Conservation (phyloP, 805 yeast genomes). For the Metschnikowia dekortorum region DNA sequence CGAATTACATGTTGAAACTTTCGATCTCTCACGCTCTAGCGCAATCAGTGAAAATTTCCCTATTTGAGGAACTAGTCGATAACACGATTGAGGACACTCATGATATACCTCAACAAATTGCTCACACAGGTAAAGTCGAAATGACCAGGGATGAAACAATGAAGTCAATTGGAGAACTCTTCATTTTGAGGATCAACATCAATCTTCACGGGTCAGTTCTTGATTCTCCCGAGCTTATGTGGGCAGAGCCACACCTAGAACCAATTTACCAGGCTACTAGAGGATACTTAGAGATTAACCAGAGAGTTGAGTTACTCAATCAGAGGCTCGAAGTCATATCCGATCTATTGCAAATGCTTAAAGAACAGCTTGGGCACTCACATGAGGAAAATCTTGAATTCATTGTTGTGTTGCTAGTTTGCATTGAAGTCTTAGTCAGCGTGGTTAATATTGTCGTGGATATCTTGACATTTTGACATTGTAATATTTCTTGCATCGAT, state of each 20-base stretch:
- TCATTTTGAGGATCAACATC: conserved; percentile 78
- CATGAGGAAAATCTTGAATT: conserved; percentile 88
- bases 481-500: not conserved
- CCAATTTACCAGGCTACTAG: conserved; percentile 97
- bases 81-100: conserved; percentile 97
- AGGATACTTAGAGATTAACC: conserved; percentile 92
- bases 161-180: conserved; percentile 95
- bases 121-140: conserved; percentile 88
- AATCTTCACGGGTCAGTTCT: conserved; percentile 83
- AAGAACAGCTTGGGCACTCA: conserved; percentile 94
- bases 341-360: conserved; percentile 90
- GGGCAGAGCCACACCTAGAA: conserved; percentile 97
- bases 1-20: conserved; percentile 85
- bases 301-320: conserved; percentile 82
- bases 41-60: conserved; percentile 90
- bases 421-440: conserved; percentile 87
- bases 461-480: conserved; percentile 29
- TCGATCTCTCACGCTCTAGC: conserved; percentile 95
- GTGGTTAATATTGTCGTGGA: conserved; percentile 72
- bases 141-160: conserved; percentile 93
- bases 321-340: conserved; percentile 92
- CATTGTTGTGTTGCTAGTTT: conserved; percentile 85
- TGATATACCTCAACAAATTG: conserved; percentile 94
- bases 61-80: conserved; percentile 93
- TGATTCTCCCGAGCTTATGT: conserved; percentile 97